Evolutionary conservation across 345 rosid genomes (phyloP).

Genomic region (Eucalyptus pauciflora): DNA sequence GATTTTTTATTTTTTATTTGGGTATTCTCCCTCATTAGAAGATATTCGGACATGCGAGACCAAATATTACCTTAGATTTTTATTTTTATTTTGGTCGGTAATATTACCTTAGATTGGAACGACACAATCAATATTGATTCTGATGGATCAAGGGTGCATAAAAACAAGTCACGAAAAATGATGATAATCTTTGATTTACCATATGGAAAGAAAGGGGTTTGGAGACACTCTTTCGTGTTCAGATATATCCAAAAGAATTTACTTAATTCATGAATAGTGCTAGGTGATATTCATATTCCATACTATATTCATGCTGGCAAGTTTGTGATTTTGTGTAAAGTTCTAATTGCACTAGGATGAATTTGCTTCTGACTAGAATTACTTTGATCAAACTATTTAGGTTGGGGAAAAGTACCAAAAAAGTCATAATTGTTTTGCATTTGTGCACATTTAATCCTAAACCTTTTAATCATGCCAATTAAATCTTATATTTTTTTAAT

Average conservation of each 20-base stretch:
- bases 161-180: not conserved
- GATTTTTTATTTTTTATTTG: too few species aligned
- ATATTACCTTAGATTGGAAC: not conserved
- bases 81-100: not conserved
- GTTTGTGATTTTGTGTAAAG: not conserved
- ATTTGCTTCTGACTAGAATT: not conserved
- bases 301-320: not conserved
- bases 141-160: not conserved
- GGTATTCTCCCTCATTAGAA: not conserved
- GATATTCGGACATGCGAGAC: not conserved
- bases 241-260: not conserved
- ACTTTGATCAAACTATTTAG: not conserved
- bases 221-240: not conserved
- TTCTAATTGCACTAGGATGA: not conserved
- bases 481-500: too few species aligned
- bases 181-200: not conserved
- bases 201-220: not conserved
- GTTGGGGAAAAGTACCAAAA: not conserved
- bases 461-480: rapidly evolving
- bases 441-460: not conserved
- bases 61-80: not conserved
- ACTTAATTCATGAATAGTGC: not conserved
- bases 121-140: not conserved
- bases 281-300: not conserved
- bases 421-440: not conserved